A percentile compares a stretch with the other conserved stretches of the same genome.
These are phyloP conservation scores for Aspergillus intermedius DNA, from an alignment of 2,329 filamentous ascomycete species.

Conservation along the genomic window DNA sequence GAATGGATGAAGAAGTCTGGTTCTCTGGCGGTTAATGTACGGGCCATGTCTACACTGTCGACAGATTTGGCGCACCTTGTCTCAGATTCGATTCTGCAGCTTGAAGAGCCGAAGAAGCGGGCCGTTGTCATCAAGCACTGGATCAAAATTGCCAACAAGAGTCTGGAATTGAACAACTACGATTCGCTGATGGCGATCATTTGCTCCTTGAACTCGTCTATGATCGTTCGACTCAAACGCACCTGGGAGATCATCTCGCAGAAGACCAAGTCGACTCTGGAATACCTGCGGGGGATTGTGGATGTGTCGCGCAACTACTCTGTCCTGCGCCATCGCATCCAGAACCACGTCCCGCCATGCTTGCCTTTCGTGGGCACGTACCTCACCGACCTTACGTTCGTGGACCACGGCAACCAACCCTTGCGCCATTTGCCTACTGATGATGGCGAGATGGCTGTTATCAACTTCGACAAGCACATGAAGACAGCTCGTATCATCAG, in stretches of 20 bases:
- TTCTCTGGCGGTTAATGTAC: constrained; percentile 76
- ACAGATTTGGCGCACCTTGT: constrained; percentile 91
- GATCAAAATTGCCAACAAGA: constrained; percentile 88
- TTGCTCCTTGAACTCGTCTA: constrained; percentile 86
- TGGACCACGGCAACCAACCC: constrained; percentile 86
- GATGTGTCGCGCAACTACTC: constrained; percentile 90
- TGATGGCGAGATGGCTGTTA: constrained; percentile 64
- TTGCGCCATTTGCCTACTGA: constrained; percentile 67
- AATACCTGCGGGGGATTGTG: constrained; percentile 73
- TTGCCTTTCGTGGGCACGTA: constrained; percentile 95
- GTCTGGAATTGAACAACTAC: constrained; percentile 87
- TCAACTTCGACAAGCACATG: constrained; percentile 97
- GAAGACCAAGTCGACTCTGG: constrained; percentile 75
- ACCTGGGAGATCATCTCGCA: constrained; percentile 87
- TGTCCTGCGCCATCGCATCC: constrained; percentile 71
- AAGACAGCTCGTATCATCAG: constrained; percentile 93
- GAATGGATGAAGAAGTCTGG: constrained; percentile 91
- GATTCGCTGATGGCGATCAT: constrained; percentile 96
- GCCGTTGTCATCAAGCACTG: constrained; percentile 91
- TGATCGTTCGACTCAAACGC: constrained; percentile 76
- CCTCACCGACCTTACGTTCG: constrained; percentile 90
- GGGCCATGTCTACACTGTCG: constrained; percentile 86
- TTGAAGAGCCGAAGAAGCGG: constrained; percentile 87
- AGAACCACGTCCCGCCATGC: constrained; percentile 83
- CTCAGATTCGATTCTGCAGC: constrained; percentile 80